These are phyloP conservation scores for Sclerotinia minor DNA, from an alignment of 2,329 filamentous ascomycete species.

Conservation along the genomic window DNA sequence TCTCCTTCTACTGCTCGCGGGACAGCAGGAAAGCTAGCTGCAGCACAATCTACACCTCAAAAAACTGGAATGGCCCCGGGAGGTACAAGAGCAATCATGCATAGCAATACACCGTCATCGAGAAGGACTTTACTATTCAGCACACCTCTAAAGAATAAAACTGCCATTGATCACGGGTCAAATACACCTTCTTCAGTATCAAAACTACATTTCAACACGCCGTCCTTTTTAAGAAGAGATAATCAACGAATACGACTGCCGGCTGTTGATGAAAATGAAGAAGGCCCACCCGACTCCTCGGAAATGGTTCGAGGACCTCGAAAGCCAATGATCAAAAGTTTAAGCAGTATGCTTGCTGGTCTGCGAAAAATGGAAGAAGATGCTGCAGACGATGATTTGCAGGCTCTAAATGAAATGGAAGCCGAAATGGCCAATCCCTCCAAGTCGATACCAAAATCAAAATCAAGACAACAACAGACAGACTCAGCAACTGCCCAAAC, in stretches of 20 bases:
- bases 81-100: conserved; percentile 26
- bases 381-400: conserved; percentile 69
- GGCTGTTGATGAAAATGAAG: conserved; percentile 56
- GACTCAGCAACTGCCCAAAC: conserved; percentile 13
- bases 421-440: conserved; percentile 42
- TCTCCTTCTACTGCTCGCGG: conserved; percentile 26
- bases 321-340: conserved; percentile 64
- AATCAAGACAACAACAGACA: conserved; percentile 30
- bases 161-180: conserved; percentile 43
- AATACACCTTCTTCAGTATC: conserved; percentile 54
- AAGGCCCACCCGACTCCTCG: conserved; percentile 51
- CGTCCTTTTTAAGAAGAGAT: conserved; percentile 65
- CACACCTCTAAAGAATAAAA: conserved; percentile 59
- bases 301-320: conserved; percentile 52
- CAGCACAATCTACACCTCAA: conserved; percentile 46
- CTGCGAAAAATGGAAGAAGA: conserved; percentile 71
- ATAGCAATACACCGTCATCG: conserved; percentile 48
- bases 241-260: conserved; percentile 48
- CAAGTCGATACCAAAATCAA: conserved; percentile 22
- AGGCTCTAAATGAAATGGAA: conserved; percentile 72
- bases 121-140: conserved; percentile 65
- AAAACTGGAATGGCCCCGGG: conserved; percentile 25
- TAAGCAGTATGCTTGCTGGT: conserved; percentile 73
- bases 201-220: conserved; percentile 65
- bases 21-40: conserved; percentile 24